Conservation (phyloP, 2,329 filamentous ascomycete species). For the Didymella lethalis region DNA sequence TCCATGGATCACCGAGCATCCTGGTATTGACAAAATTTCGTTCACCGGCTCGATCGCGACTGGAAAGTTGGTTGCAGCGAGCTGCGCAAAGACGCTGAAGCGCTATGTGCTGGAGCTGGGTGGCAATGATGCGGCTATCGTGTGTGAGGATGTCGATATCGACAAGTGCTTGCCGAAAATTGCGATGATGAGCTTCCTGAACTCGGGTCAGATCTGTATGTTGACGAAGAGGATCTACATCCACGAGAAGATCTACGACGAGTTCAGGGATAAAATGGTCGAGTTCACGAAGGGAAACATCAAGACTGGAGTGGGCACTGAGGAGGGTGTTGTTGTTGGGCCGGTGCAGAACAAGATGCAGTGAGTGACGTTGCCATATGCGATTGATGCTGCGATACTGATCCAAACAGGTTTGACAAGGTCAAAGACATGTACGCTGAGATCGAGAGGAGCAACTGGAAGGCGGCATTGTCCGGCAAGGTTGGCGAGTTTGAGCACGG, state of each 20-base stretch:
- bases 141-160: slow-evolving; percentile 62
- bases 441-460: slow-evolving; percentile 61
- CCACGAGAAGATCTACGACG: slow-evolving; percentile 45
- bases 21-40: slow-evolving; percentile 66
- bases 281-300: slow-evolving; percentile 54
- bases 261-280: slow-evolving; percentile 50
- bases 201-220: slow-evolving; percentile 61
- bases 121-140: slow-evolving; percentile 68
- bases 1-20: slow-evolving; percentile 65
- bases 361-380: slow-evolving; percentile 11
- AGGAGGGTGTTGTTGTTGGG: slow-evolving; percentile 39
- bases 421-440: slow-evolving; percentile 65
- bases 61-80: slow-evolving; percentile 66
- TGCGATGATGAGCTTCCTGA: slow-evolving; percentile 58
- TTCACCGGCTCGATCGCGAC: slow-evolving; percentile 69
- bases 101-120: slow-evolving; percentile 67
- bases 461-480: slow-evolving; percentile 58
- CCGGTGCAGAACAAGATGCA: slow-evolving; percentile 40
- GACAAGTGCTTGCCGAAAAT: slow-evolving; percentile 51
- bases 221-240: slow-evolving; percentile 45
- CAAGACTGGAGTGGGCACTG: slow-evolving; percentile 43
- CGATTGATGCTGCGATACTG: neutral
- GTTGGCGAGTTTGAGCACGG: slow-evolving; percentile 49
- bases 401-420: slow-evolving; percentile 57
- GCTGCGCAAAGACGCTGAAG: slow-evolving; percentile 64